Conservation (phyloP, 2,329 filamentous ascomycete genomes). For the Ophiosphaerella herpotricha region DNA sequence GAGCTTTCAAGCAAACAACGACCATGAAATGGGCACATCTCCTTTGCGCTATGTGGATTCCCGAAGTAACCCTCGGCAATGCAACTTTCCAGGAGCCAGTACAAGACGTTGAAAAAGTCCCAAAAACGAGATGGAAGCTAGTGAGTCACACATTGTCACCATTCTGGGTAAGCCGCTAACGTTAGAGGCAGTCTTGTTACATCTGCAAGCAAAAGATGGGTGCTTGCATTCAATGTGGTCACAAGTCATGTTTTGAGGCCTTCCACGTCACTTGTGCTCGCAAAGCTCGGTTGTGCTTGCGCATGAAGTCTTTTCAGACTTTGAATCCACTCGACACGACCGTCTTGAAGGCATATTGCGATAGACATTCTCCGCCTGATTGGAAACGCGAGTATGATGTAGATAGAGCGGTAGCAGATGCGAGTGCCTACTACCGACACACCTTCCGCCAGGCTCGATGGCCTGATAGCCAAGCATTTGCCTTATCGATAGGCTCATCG, state of each 20-base stretch:
- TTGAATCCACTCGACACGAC: conserved; percentile 79
- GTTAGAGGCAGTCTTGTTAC: conserved; percentile 69
- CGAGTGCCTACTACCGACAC: conserved; percentile 86
- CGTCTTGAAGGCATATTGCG: conserved; percentile 90
- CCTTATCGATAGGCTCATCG: conserved; percentile 76
- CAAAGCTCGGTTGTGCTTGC: conserved; percentile 82
- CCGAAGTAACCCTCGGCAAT: conserved; percentile 93
- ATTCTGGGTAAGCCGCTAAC: conserved; percentile 15
- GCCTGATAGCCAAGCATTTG: conserved; percentile 87
- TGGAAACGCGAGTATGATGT: conserved; percentile 88
- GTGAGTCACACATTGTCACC: conserved; percentile 32
- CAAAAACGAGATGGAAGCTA: conserved; percentile 89
- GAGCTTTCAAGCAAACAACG: conserved; percentile 97
- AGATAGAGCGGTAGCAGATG: conserved; percentile 76
- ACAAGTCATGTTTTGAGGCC: conserved; percentile 94
- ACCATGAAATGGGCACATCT: conserved; percentile 96
- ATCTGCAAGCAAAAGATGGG: conserved; percentile 98
- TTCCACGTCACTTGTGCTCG: conserved; percentile 97
- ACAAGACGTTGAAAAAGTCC: conserved; percentile 96
- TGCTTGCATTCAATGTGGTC: conserved; percentile 96
- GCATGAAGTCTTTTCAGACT: conserved; percentile 92
- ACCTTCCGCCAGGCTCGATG: conserved; percentile 88
- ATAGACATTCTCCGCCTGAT: conserved; percentile 89
- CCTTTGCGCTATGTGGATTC: conserved; percentile 97
- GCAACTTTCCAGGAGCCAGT: conserved; percentile 98